A percentile compares a stretch with the other conserved stretches of the same genome.
phyloP scores from a whole-genome alignment of 371 early-diverging fungal species.

The Neoconidiobolus thromboides region DNA sequence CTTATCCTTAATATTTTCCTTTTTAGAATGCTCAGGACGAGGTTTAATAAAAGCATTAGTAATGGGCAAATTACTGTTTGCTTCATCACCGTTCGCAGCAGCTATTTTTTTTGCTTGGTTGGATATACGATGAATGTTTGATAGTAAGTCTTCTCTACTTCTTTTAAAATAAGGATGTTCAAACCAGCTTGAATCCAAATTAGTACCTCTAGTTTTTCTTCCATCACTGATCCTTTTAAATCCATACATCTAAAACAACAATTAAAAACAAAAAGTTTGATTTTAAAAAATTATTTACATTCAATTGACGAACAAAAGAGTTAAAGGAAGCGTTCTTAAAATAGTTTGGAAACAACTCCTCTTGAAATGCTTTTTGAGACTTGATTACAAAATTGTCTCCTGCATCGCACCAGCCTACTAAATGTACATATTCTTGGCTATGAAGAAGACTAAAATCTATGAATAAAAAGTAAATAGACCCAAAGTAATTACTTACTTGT shows the following conservation, averaged over 20 bases:
- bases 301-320: slow-evolving; percentile 73
- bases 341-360: slow-evolving; percentile 31
- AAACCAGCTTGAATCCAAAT: neutral
- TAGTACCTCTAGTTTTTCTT: neutral
- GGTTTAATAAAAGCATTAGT: no score
- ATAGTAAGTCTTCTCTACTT: neutral
- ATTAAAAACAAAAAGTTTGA: no score
- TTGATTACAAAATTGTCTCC: neutral
- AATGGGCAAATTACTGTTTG: no score
- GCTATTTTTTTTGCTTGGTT: slow-evolving; percentile 10
- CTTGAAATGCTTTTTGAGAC: neutral
- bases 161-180: neutral
- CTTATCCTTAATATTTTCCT: no score
- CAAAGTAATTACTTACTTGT: no score
- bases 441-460: neutral
- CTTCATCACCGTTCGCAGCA: no score
- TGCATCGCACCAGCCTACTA: neutral
- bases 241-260: slow-evolving; percentile 29
- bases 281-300: slow-evolving; percentile 39
- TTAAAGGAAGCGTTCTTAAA: slow-evolving; percentile 75
- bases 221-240: slow-evolving; percentile 24
- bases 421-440: neutral
- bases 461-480: no score
- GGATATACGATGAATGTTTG: neutral
- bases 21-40: no score